Base-by-base conservation (phyloP, 345 rosid species). In the Triadica sebifera region DNA sequence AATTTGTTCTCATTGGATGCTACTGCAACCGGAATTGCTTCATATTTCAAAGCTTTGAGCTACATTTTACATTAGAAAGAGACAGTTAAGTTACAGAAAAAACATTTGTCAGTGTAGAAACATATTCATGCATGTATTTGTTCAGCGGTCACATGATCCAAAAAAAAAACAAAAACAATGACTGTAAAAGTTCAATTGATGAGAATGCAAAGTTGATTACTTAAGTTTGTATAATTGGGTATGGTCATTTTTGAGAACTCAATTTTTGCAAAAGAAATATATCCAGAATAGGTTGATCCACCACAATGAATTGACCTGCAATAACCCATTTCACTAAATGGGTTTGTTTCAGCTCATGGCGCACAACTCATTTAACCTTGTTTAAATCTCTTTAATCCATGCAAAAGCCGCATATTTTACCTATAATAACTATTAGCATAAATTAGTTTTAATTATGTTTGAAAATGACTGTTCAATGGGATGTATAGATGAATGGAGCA, bases 41-140 rank as follows among this genome's bases (percentile, higher is more conserved):
- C 96, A 50, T 89, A 91, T 79, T 77, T 87, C 79, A 89, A 82
- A 56, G 96, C 96, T 79, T 89, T 91, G 70, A 86, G 85, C 96
- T 91, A 74, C 85, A 81, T 74, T 76, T 78, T 68, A 60, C 52
- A 60, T 65, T 25, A 72, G 0, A 41, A 3, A 59, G 37, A 58
- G 37, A 10, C 8, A 55, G 8, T 41, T 25, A 29, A 34, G 45
- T n/a, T n/a, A n/a, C n/a, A 39, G 17, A 63, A 43, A n/a, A n/a
- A 43, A 20, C 56, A n/a, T 41, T 41, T 71, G 34, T 56, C 10
- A 67, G 59, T 16, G 72, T 29, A 71, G 20, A 55, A 2, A 38
- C 3, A 24, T 19, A 58, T 22, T 67, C 46, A 25, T 11, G 46
- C 34, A 8, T n/a, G 22, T 13, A 37, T 34, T 19, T 4, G 2